Evolutionary conservation across 495 filamentous ascomycete genomes (phyloP).

Genomic region (Xylaria acuta): DNA sequence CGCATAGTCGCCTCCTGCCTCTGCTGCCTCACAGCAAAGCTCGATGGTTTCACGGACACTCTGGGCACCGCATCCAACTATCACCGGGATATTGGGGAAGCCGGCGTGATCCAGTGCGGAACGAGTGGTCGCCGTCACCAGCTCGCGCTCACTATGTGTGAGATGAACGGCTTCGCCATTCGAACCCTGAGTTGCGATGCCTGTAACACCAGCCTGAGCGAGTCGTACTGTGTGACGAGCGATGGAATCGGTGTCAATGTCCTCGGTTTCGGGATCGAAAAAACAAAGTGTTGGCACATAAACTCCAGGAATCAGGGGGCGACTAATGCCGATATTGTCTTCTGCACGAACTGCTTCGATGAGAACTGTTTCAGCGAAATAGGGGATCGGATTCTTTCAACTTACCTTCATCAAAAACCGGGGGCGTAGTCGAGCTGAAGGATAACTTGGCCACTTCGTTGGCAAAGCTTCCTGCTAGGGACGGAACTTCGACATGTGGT

Average conservation of each 20-base stretch:
- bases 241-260: slow-evolving; percentile 71
- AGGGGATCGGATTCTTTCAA: not conserved
- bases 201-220: slow-evolving; percentile 71
- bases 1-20: slow-evolving; percentile 81
- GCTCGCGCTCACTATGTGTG: slow-evolving; percentile 70
- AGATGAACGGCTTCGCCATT: slow-evolving; percentile 90
- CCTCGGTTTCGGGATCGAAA: slow-evolving; percentile 59
- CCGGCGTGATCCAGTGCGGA: slow-evolving; percentile 72
- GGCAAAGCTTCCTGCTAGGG: not conserved
- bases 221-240: slow-evolving; percentile 74
- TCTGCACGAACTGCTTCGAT: not conserved
- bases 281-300: slow-evolving; percentile 77
- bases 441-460: not conserved
- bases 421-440: not conserved
- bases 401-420: not conserved
- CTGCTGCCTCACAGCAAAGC: slow-evolving; percentile 75
- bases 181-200: slow-evolving; percentile 80
- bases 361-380: not conserved
- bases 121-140: slow-evolving; percentile 76
- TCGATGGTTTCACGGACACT: slow-evolving; percentile 87
- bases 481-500: slow-evolving; percentile 3
- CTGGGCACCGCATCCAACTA: slow-evolving; percentile 84
- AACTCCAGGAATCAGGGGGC: slow-evolving; percentile 56
- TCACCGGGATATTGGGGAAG: slow-evolving; percentile 71
- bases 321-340: not conserved